Evolutionary conservation across 768 basidiomycete genomes (phyloP).

Genomic region (Macrolepiota dolichaula): DNA sequence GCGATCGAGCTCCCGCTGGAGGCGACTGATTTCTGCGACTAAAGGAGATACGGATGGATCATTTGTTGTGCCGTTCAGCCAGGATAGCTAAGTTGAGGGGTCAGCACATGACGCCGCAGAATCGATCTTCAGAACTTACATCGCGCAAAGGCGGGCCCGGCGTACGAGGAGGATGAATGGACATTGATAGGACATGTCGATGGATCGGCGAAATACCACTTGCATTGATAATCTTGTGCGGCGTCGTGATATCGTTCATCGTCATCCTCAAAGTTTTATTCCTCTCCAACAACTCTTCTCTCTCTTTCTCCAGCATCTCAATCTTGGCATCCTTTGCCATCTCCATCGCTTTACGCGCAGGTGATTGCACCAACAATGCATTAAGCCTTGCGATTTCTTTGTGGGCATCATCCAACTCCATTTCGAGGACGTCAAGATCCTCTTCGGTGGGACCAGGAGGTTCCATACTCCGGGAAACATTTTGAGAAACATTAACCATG

Average conservation of each 20-base stretch:
- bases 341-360: slow-evolving; percentile 73
- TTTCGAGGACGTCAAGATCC: slow-evolving; percentile 66
- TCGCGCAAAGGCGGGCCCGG: slow-evolving; percentile 78
- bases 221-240: slow-evolving; percentile 48
- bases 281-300: slow-evolving; percentile 71
- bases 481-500: slow-evolving; percentile 16
- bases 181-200: slow-evolving; percentile 67
- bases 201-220: slow-evolving; percentile 77
- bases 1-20: slow-evolving; percentile 71
- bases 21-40: slow-evolving; percentile 65
- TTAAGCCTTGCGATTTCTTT: slow-evolving; percentile 70
- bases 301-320: slow-evolving; percentile 72
- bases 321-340: slow-evolving; percentile 74
- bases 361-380: slow-evolving; percentile 66
- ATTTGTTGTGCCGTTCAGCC: slow-evolving; percentile 59
- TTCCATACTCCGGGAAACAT: slow-evolving; percentile 1
- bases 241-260: slow-evolving; percentile 52
- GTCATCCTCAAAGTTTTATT: slow-evolving; percentile 56
- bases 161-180: slow-evolving; percentile 66
- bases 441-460: slow-evolving; percentile 37
- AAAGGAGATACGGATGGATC: slow-evolving; percentile 61
- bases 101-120: neutral
- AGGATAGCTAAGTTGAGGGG: slow-evolving; percentile 54
- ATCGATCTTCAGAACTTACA: slow-evolving; percentile 38
- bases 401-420: slow-evolving; percentile 74